Conservation (phyloP, 139 green algal genomes). For the Micractinium conductrix region DNA sequence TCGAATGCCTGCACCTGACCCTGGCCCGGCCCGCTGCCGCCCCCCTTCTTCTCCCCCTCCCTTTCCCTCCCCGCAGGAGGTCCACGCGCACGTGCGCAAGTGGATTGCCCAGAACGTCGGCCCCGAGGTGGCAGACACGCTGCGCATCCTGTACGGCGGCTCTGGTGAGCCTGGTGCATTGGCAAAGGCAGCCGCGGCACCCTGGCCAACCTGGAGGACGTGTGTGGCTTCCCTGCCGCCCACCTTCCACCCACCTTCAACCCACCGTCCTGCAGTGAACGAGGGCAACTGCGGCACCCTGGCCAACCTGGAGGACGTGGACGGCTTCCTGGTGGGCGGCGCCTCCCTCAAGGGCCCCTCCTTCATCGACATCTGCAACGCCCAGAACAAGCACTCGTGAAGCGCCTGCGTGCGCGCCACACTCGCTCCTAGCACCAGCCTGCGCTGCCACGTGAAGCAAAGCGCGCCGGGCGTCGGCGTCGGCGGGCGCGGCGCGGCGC, state of each 20-base stretch:
- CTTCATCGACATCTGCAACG: constrained; percentile 92
- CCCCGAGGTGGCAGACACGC: constrained; percentile 49
- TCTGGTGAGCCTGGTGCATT: constrained; percentile 60
- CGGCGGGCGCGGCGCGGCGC: too few relatives aligned
- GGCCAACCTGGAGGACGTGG: constrained; percentile 84
- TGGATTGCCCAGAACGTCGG: constrained; percentile 82
- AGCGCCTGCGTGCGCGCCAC: too few relatives aligned
- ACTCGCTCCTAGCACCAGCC: too few relatives aligned
- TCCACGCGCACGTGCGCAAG: constrained; percentile 91
- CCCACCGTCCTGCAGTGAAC: constrained; percentile 83
- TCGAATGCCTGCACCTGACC: too few relatives aligned
- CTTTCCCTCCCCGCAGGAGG: constrained; percentile 57
- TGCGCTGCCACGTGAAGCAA: too few relatives aligned
- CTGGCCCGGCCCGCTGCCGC: too few relatives aligned
- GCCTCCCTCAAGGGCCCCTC: constrained; percentile 90
- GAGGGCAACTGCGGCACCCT: constrained; percentile 88
- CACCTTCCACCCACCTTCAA: too few relatives aligned
- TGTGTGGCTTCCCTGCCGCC: too few relatives aligned
- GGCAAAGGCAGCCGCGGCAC: too few relatives aligned
- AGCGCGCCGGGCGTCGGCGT: too few relatives aligned
- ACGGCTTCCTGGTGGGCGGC: constrained; percentile 97
- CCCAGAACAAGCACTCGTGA: constrained; percentile 31
- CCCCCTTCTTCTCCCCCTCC: neutral
- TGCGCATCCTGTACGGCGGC: constrained; percentile 91
- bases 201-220: too few relatives aligned